phyloP scores from a whole-genome alignment of 768 basidiomycete genomes.

The Suillus placidus region DNA sequence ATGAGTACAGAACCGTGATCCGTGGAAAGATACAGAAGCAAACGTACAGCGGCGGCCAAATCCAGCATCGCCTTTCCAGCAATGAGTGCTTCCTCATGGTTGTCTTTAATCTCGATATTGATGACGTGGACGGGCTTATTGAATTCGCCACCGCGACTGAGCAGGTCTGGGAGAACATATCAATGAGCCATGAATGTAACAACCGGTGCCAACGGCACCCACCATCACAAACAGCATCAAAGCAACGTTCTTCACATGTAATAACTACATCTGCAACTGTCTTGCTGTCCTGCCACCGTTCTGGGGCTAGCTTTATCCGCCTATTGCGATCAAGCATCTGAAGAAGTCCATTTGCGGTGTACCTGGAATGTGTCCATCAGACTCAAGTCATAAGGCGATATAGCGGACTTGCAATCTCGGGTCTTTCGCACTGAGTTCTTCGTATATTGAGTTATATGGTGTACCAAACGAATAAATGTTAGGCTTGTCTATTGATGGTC shows the following conservation, averaged over 20 bases:
- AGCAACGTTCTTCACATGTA: conserved; percentile 98
- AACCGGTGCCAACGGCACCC: conserved; percentile 26
- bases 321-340: conserved; percentile 97
- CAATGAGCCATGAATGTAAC: conserved; percentile 17
- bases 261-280: conserved; percentile 95
- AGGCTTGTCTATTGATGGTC: conserved; percentile 95
- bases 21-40: conserved; percentile 1
- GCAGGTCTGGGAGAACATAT: conserved; percentile 59
- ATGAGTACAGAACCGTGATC: not conserved
- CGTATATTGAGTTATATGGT: conserved; percentile 94
- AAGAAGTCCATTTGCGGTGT: conserved; percentile 89
- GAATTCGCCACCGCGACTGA: conserved; percentile 85
- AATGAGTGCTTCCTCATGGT: conserved; percentile 96
- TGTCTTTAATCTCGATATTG: conserved; percentile 98
- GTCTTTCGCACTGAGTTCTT: conserved; percentile 86
- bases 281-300: conserved; percentile 94
- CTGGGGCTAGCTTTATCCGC: conserved; percentile 87
- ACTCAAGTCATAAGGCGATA: conserved; percentile 9
- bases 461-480: conserved; percentile 98
- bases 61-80: conserved; percentile 96
- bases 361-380: conserved; percentile 50
- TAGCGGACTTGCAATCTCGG: conserved; percentile 65
- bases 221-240: conserved; percentile 99
- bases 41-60: conserved; percentile 82
- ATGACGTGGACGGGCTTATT: conserved; percentile 95